Conservation (phyloP, 768 basidiomycete species). For the Boletus pseudo-olivaceus region DNA sequence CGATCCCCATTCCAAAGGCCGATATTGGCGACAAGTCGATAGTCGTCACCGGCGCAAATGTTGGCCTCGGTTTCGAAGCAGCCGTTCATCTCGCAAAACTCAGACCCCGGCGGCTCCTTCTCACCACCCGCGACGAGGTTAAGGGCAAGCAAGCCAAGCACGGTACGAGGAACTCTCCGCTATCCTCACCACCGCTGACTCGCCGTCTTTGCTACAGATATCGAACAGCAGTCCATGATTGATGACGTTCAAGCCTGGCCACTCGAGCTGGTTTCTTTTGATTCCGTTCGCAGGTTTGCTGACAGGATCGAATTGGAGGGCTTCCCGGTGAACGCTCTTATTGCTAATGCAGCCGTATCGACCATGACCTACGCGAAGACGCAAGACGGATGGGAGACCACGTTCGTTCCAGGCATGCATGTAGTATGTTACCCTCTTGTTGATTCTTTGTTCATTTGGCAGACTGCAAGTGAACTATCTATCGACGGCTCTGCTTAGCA, state of each 20-base stretch:
- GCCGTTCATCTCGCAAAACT: constrained; percentile 26
- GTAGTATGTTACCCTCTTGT: too few species aligned
- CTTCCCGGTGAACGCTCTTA: constrained; percentile 26
- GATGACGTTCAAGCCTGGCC: constrained; percentile 28
- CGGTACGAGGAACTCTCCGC: constrained; percentile 8
- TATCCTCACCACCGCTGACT: neutral
- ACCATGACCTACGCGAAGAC: constrained; percentile 22
- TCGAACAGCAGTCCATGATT: constrained; percentile 12
- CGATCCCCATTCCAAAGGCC: constrained; percentile 20
- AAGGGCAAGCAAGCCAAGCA: constrained; percentile 18
- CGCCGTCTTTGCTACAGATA: constrained; percentile 5
- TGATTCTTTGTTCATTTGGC: neutral
- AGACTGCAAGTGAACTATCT: constrained; percentile 38
- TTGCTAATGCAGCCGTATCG: constrained; percentile 31
- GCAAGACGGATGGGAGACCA: constrained; percentile 36
- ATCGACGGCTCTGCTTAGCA: constrained; percentile 33
- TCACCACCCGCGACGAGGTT: constrained; percentile 24
- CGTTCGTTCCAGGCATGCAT: constrained; percentile 20
- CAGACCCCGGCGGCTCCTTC: constrained; percentile 20
- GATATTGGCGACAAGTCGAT: constrained; percentile 24
- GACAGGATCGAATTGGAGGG: constrained; percentile 27
- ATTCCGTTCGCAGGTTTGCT: constrained; percentile 32
- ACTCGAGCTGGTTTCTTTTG: constrained; percentile 33
- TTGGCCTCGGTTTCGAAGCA: constrained; percentile 32
- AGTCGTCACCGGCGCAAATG: constrained; percentile 25